Evolutionary conservation across 768 basidiomycete genomes (phyloP), one percentile per base, ranked within the genome.

Genomic region (Boletus fagicola): DNA sequence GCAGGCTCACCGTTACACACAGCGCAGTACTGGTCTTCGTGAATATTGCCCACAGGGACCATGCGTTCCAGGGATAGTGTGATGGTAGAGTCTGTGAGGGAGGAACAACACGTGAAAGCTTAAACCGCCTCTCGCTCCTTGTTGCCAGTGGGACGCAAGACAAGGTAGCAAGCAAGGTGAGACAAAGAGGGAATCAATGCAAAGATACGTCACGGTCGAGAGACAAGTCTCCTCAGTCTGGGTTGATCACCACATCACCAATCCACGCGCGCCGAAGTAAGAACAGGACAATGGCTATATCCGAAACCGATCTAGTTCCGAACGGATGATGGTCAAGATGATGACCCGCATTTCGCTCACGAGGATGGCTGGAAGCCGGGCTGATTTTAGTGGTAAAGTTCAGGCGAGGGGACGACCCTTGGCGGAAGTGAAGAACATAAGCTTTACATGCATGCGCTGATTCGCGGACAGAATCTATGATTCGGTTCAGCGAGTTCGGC

Each of bases 221-320:
- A 42, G 58, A 57, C 35, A 39, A 51, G 52, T 57, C 26, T 48
- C 60, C 51, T 53, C 50, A 28, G 48, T 33, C 31, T 55, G 51
- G 33, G 20, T 35, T 28, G 51, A 58, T 59, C 33, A 59, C 20
- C 50, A 42, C 39, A 68, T 50, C 51, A 49, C 44, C 50, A 26
- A 57, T 54, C 54, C 54, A 58, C 50, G 54, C 55, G 64, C 57
- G 26, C 48, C 50, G 57, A 62, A 58, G 59, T 50, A 54, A 60
- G 56, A 64, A 60, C 42, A 46, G 59, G 66, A 74, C 68, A 74
- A 72, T 67, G 71, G 48, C 43, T 63, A 69, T 59, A 63, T 70
- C 71, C 71, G 72, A 74, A 72, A 72, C 72, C 71, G 70, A 68
- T 65, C 62, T 72, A 74, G 71, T 59, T 66, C 69, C 70, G 68